Evolutionary conservation across 495 filamentous ascomycete genomes (phyloP), one percentile per base, ranked within the genome.

Genomic region (Podospora pseudocomata): DNA sequence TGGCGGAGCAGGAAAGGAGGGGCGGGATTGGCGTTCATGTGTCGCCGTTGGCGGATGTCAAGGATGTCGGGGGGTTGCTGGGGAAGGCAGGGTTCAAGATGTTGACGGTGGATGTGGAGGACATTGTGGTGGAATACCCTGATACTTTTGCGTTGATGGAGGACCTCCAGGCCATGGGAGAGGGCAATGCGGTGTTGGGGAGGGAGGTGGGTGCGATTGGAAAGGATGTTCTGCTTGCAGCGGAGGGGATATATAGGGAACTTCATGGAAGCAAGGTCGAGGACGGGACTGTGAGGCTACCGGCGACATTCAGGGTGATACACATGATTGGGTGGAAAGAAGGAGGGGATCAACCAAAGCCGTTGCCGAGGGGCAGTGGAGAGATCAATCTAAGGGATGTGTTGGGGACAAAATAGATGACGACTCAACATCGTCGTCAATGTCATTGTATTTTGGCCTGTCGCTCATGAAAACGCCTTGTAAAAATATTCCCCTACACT

Each of bases 261-360:
- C 75, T 99, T 67, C 92, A 99, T 80, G 92, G 90, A 2, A 81
- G 84, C 66, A 84, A 84, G 64, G 81, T 91, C 62, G 84, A 84
- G 63, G 81, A 91, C 63, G 87, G 90, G 18, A 88, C 77, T 0
- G 80, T 96, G 66, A 49, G 39, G 39, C 13, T 49, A 13, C 94
- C 94, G 2, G 94, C 94, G 9, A 97, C 93, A n/a, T 97, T 94
- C 76, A 85, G 92, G 66, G 82, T 95, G 69, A 96, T 97, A 65
- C 95, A 92, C 76, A 94, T 98, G 93, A 98, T 99, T 81, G 96
- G 96, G 19, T 99, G 96, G 96, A 96, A 94, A 78, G 91, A 94
- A 72, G 89, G 90, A 0, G 83, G 85, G 30, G 84, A 88, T 61
- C 94, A 97, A 80, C 79, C 86, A 58, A 80, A 93, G 80, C 94